These are phyloP conservation scores for Solanum peruvianum DNA, from an alignment of 257 asterid species.

Conservation along the genomic window DNA sequence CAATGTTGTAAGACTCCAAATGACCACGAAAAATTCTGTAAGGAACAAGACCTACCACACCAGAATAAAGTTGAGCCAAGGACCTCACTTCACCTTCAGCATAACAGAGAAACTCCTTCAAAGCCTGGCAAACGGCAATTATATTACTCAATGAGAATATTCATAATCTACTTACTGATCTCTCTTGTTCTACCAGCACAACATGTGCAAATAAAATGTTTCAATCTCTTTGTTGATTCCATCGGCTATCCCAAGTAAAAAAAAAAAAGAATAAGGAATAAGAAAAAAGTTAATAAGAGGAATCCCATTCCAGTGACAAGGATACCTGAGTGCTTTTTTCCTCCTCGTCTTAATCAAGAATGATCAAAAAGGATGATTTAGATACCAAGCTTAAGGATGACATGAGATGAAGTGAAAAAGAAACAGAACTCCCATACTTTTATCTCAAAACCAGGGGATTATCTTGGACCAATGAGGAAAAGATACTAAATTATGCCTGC, in stretches of 20 bases:
- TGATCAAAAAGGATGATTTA: neutral
- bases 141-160: neutral
- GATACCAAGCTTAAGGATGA: neutral
- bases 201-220: neutral
- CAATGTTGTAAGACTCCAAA: neutral
- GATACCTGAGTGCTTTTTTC: neutral
- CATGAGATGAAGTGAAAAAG: neutral
- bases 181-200: neutral
- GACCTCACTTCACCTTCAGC: conserved; percentile 93
- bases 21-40: neutral
- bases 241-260: neutral
- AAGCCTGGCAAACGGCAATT: conserved; percentile 33
- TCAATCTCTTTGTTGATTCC: neutral
- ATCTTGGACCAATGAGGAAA: neutral
- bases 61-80: conserved; percentile 80
- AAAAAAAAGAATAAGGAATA: neutral
- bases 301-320: neutral
- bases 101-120: conserved; percentile 70
- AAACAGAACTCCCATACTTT: neutral
- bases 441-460: too few relatives aligned
- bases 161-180: neutral
- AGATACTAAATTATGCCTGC: neutral
- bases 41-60: conserved; percentile 53
- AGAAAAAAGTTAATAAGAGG: neutral
- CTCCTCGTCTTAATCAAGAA: neutral